Evolutionary conservation across 129 eudicot genomes (phyloP).

Genomic region (Centrapalus pauciflorus): DNA sequence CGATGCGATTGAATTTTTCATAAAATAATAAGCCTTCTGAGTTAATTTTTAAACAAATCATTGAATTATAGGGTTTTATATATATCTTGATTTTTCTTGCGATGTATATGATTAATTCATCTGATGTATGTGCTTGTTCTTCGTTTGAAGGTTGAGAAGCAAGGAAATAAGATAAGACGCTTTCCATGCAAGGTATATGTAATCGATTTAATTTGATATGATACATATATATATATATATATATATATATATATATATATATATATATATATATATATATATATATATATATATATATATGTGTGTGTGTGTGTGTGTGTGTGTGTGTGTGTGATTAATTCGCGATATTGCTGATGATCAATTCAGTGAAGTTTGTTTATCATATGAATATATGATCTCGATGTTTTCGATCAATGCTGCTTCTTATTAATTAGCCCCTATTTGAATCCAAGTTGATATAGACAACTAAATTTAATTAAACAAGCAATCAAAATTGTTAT

Average conservation of each 20-base stretch:
- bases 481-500: background rate
- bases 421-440: background rate
- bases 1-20: background rate
- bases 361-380: constrained; percentile 2
- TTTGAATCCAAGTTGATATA: background rate
- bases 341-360: background rate
- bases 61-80: background rate
- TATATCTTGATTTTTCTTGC: background rate
- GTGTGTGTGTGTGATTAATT: background rate
- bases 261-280: background rate
- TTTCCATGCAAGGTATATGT: constrained; percentile 44
- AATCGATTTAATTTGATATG: background rate
- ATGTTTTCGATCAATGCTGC: background rate
- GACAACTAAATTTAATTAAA: background rate
- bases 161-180: background rate
- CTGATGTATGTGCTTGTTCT: background rate
- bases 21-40: background rate
- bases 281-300: background rate
- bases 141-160: constrained; percentile 20
- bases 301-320: background rate
- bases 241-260: background rate
- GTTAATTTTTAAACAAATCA: background rate
- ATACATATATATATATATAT: too few species aligned
- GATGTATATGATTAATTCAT: background rate
- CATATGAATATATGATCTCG: background rate